Percentiles rank a stretch among this genome's conserved stretches.
These are phyloP conservation scores for Aspergillus sp. DNA, from an alignment of 2,329 filamentous ascomycete genomes.

Conservation along the genomic window DNA sequence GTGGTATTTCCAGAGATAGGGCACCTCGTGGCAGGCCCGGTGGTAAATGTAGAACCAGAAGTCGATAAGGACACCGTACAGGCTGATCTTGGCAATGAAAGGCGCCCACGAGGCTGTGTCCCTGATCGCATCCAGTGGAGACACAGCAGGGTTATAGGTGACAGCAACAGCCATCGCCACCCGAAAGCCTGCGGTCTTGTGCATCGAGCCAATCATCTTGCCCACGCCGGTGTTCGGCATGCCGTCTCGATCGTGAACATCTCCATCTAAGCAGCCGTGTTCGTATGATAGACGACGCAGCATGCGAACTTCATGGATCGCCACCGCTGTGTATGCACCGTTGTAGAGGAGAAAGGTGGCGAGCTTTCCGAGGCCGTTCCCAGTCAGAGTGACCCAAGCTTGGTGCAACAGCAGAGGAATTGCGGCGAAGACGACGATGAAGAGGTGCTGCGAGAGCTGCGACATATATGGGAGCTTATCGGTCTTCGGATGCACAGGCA, in stretches of 20 bases:
- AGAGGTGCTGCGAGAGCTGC: background rate
- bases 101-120: background rate
- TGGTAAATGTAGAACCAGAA: slow-evolving; percentile 8
- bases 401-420: background rate
- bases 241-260: background rate
- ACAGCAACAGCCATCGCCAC: background rate
- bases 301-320: background rate
- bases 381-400: background rate
- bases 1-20: slow-evolving; percentile 2
- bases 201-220: background rate
- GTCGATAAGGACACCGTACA: background rate
- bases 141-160: background rate
- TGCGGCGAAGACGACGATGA: background rate
- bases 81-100: background rate
- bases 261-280: slow-evolving; percentile 3
- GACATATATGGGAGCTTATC: background rate
- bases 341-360: background rate
- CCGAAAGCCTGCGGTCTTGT: background rate
- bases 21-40: slow-evolving; percentile 2
- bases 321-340: background rate
- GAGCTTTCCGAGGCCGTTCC: background rate
- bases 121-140: background rate
- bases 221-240: background rate
- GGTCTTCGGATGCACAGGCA: background rate
- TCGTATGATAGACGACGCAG: background rate